These are phyloP conservation scores for Beauveria australis DNA, from an alignment of 2,329 filamentous ascomycete species.

Conservation along the genomic window DNA sequence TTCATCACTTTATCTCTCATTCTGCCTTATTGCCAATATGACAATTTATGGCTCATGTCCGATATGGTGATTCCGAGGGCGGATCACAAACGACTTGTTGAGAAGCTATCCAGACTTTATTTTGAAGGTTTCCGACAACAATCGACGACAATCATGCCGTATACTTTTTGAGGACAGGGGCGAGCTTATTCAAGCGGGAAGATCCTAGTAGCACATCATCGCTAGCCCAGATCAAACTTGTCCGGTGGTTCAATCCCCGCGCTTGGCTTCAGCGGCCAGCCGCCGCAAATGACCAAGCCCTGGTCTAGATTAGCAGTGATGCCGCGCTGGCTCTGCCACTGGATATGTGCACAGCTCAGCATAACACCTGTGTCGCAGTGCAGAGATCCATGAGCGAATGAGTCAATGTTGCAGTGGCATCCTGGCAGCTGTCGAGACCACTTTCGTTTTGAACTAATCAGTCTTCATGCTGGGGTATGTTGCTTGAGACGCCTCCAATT, in stretches of 20 bases:
- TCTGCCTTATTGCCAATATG: not conserved
- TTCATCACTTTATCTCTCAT: not conserved
- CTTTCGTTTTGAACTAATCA: not conserved
- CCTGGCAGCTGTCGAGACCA: not conserved
- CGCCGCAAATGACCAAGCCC: not conserved
- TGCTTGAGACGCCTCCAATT: not conserved
- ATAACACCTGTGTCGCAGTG: not conserved
- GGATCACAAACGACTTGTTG: not conserved
- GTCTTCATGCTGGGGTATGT: not conserved
- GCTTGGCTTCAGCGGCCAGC: not conserved
- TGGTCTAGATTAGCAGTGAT: not conserved
- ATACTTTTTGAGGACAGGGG: not conserved
- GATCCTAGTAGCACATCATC: conserved; percentile 9
- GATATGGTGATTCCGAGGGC: no score
- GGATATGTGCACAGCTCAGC: not conserved
- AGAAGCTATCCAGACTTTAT: not conserved
- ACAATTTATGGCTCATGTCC: not conserved
- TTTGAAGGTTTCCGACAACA: not conserved
- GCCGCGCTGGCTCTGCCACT: not conserved
- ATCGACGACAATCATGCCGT: not conserved
- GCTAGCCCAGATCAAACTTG: not conserved
- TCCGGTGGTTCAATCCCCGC: not conserved
- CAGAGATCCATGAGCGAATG: not conserved
- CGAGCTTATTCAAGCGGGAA: not conserved
- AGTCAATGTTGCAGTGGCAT: not conserved